phyloP scores from a whole-genome alignment of 345 rosid genomes.

The Salix dunnii region DNA sequence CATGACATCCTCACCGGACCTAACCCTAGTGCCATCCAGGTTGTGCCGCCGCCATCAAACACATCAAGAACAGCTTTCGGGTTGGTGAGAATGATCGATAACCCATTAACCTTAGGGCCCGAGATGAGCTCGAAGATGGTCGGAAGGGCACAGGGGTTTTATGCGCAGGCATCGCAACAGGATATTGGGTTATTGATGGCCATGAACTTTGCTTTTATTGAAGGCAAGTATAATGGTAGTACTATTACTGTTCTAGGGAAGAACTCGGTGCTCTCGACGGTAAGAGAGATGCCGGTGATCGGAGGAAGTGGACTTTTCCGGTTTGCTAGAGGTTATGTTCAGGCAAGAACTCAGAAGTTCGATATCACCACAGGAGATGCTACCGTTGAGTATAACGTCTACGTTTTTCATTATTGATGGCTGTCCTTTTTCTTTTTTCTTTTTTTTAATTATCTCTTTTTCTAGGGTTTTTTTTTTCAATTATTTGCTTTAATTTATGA shows the following conservation, averaged over 20 bases:
- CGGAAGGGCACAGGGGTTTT: slow-evolving; percentile 77
- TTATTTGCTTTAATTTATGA: not conserved
- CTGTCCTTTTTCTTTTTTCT: not conserved
- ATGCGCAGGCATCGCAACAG: slow-evolving; percentile 49
- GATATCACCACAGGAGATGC: slow-evolving; percentile 19
- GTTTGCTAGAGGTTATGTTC: slow-evolving; percentile 69
- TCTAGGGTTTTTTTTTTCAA: not conserved
- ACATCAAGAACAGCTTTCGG: slow-evolving; percentile 40
- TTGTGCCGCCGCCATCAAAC: slow-evolving; percentile 32
- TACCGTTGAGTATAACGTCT: slow-evolving; percentile 5
- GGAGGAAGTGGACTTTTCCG: slow-evolving; percentile 80
- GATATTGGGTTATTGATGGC: slow-evolving; percentile 60
- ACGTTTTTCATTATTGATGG: slow-evolving; percentile 15
- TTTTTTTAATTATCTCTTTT: not conserved
- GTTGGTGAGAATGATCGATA: slow-evolving; percentile 53
- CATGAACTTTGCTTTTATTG: slow-evolving; percentile 62
- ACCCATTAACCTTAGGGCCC: slow-evolving; percentile 57
- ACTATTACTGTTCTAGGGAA: slow-evolving; percentile 60
- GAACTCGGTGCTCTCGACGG: slow-evolving; percentile 44
- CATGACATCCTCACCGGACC: slow-evolving; percentile 49
- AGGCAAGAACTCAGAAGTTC: slow-evolving; percentile 43
- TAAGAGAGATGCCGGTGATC: slow-evolving; percentile 74
- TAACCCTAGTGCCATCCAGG: slow-evolving; percentile 27
- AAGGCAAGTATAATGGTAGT: slow-evolving; percentile 72
- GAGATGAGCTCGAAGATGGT: slow-evolving; percentile 50